These are phyloP conservation scores for Heterobasidion annosum DNA, from an alignment of 1,284 basidiomycete genomes.

Conservation along the genomic window DNA sequence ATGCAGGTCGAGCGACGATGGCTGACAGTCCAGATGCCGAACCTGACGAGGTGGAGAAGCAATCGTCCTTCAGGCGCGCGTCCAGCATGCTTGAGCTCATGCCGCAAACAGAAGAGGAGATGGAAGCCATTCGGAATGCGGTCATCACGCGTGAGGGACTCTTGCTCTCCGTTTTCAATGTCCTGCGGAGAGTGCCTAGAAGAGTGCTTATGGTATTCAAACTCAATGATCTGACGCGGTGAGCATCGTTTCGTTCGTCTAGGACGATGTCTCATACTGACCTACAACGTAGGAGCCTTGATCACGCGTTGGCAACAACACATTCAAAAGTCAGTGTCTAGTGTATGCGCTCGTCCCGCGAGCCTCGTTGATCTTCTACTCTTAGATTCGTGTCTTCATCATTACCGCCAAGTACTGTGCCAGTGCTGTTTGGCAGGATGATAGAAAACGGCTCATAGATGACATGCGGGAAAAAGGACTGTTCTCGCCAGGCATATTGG, in stretches of 20 bases:
- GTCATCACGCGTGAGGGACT: slow-evolving; percentile 78
- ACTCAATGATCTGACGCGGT: slow-evolving; percentile 77
- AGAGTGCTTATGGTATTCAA: slow-evolving; percentile 86
- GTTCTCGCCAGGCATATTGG: slow-evolving; percentile 39
- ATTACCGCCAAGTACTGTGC: slow-evolving; percentile 91
- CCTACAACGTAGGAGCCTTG: slow-evolving; percentile 43
- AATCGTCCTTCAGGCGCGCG: slow-evolving; percentile 39
- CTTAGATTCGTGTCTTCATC: slow-evolving; percentile 76
- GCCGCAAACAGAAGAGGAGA: slow-evolving; percentile 61
- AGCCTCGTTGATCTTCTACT: too few species aligned
- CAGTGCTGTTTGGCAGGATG: slow-evolving; percentile 78
- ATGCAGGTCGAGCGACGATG: slow-evolving; percentile 47
- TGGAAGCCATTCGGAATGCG: slow-evolving; percentile 72
- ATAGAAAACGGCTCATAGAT: slow-evolving; percentile 44
- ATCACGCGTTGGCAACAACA: slow-evolving; percentile 64
- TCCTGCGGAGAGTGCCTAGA: slow-evolving; percentile 76
- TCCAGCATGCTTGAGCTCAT: slow-evolving; percentile 70
- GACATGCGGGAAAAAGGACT: slow-evolving; percentile 41
- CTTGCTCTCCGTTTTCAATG: slow-evolving; percentile 75
- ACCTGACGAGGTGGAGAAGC: slow-evolving; percentile 12
- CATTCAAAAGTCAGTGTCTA: slow-evolving; percentile 50
- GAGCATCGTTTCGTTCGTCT: slow-evolving; percentile 9
- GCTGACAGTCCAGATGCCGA: slow-evolving; percentile 37
- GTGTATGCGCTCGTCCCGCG: neutral
- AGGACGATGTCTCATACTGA: slow-evolving; percentile 1